Base-by-base conservation (phyloP, 306 rosid genomes). In the Medicago arabica region DNA sequence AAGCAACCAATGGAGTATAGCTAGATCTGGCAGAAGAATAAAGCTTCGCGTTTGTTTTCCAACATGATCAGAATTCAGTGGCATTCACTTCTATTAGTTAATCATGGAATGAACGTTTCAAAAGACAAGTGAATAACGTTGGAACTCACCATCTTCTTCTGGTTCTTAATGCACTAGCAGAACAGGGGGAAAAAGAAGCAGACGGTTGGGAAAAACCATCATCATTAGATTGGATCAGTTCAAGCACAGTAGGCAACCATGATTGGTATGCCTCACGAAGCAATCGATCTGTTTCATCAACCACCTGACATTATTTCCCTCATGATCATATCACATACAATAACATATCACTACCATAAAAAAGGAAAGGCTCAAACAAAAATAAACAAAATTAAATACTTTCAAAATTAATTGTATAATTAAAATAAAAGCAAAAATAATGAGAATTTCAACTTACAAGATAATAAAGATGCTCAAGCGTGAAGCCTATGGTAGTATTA, bases 191-290 rank as follows among this genome's bases (percentile, higher is more conserved):
- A 82, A 72, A 69, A 16, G 80, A 82, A 78, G 64, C 84, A 54
- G 87, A 84, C 9, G 68, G 39, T 62, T 89, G 87, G 75, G 74
- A 78, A 54, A 68, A 74, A 76, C 80, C 54, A 55, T 82, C 86
- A 63, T 89, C 89, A 8, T 75, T 81, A 57, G 79, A 64, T 53
- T 71, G 81, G 54, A 87, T 84, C 82, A 83, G 77, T 57, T 83
- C 87, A 75, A 95, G 92, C 79, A 90, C 96, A 12, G 91, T 86
- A 67, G 96, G 97, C 62, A 95, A 88, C 97, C 97, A 92, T 19
- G 93, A 90, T 70, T 95, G 98, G 79, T 95, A 92, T 73, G 97
- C 88, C 82, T 95, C 97, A 78, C 97, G 87, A 5, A 92, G 94
- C 76, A 95, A 74, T 39, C 96, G 88, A 80, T 95, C 96, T 23